These are phyloP conservation scores for Hypericum perforatum DNA, from an alignment of 345 rosid genomes.

Conservation along the genomic window DNA sequence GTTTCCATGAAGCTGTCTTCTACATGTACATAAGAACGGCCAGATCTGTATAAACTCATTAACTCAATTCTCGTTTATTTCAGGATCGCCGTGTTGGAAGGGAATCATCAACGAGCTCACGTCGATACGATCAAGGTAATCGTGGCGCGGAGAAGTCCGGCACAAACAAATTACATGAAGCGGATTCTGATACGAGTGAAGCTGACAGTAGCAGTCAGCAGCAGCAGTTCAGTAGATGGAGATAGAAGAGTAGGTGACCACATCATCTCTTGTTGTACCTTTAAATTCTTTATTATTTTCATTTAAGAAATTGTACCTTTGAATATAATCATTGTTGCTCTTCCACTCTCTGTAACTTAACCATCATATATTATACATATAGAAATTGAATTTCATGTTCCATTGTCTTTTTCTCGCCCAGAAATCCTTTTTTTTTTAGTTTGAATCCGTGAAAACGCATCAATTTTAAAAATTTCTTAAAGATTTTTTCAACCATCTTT, in stretches of 20 bases:
- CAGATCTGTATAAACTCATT: background rate
- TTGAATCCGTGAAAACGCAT: no score
- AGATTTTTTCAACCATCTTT: no score
- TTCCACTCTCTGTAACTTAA: no score
- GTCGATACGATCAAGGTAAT: constrained; percentile 18
- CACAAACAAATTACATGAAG: constrained; percentile 22
- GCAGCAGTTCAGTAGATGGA: constrained; percentile 36
- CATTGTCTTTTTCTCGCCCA: no score
- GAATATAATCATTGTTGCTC: no score
- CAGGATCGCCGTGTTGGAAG: constrained; percentile 39
- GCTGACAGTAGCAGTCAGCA: constrained; percentile 30
- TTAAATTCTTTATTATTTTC: background rate
- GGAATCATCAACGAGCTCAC: constrained; percentile 28
- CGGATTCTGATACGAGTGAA: constrained; percentile 35
- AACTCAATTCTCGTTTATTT: background rate
- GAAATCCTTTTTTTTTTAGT: no score
- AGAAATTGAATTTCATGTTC: no score
- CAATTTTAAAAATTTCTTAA: no score
- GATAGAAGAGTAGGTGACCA: constrained; percentile 36
- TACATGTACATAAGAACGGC: no score
- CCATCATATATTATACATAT: no score
- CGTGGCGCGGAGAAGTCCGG: constrained; percentile 18
- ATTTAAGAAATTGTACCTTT: background rate
- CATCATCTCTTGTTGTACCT: background rate
- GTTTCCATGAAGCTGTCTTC: constrained; percentile 21